Base-by-base conservation (phyloP, 495 filamentous ascomycete genomes). In the Pyrenula aspistea region DNA sequence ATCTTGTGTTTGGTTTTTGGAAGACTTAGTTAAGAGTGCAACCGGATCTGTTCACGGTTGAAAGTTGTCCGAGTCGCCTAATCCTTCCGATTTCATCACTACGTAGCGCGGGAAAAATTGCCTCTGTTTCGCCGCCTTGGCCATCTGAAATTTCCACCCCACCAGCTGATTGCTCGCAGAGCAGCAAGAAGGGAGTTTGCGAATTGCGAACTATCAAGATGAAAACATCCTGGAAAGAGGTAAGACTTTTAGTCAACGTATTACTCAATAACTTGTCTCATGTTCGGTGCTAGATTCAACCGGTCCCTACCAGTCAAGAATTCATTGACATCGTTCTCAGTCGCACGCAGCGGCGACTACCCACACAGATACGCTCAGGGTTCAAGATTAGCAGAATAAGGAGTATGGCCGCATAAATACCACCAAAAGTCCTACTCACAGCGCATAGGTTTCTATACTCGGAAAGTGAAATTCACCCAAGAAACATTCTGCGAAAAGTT, bases 401-500 rank as follows among this genome's bases (percentile, higher is more conserved):
- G 78, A 83, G 83, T 83, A 77, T 55, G 68, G 62, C 51, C 25
- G 10, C 42, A 42, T 50, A 31, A 36, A 24, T 19, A 24, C 19
- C 8, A 24, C 20, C 50, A 52, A 20, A 52, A 19, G 20, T 21
- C 8, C 20, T 20, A 20, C 19, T 20, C 8, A 8, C 4, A 19
- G 10, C n/a, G 51, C 22, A 24, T 61, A 85, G 89, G 84, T 56
- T 96, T 96, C 77, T 96, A 96, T 68, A 95, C 91, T 57, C 81
- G 93, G 68, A 97, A 98, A 73, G 93, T 97, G 79, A 98, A 97
- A 70, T 97, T 87, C 69, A 97, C 93, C n/a, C 84, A 92, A 66
- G 91, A 96, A 72, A 96, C 93, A 49, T 96, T 96, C 71, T 82
- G 83, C 55, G 93, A 98, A 63, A 96, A 97, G 74, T 83, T 98